A percentile compares a stretch with the other conserved stretches of the same genome.
phyloP scores from a whole-genome alignment of 2,329 filamentous ascomycete genomes.

The Aaosphaeria arxii region DNA sequence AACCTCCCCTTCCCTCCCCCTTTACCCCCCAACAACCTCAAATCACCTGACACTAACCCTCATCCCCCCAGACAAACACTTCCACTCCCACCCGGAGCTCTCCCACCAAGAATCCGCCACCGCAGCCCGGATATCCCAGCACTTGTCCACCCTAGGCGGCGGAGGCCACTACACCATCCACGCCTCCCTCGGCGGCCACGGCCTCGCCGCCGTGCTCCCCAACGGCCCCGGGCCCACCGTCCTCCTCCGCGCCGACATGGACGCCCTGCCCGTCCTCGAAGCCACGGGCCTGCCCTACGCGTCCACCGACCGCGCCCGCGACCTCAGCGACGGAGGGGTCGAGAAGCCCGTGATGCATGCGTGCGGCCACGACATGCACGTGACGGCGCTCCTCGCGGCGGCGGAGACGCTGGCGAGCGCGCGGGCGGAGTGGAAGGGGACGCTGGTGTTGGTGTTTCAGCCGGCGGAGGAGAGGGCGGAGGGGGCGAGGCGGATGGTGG shows the following conservation, averaged over 20 bases:
- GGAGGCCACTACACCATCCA: conserved; percentile 43
- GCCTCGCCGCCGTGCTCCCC: conserved; percentile 54
- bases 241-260: conserved; percentile 61
- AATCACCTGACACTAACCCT: conserved; percentile 2
- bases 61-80: conserved; percentile 25
- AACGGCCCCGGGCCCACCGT: conserved; percentile 57
- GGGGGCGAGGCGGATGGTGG: conserved; percentile 63
- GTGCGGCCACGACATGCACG: conserved; percentile 63
- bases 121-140: conserved; percentile 24
- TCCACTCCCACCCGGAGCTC: conserved; percentile 34
- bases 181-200: conserved; percentile 56
- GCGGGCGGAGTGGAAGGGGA: conserved; percentile 57
- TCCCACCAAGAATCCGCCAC: conserved; percentile 35
- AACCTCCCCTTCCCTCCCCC: not conserved
- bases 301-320: conserved; percentile 45
- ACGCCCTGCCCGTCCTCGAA: conserved; percentile 59
- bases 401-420: conserved; percentile 48
- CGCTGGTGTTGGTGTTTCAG: conserved; percentile 63
- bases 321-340: conserved; percentile 41
- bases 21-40: conserved; percentile 3
- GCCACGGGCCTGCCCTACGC: conserved; percentile 55
- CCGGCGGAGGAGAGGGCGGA: conserved; percentile 63
- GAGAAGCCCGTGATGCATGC: conserved; percentile 64
- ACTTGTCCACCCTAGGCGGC: conserved; percentile 18
- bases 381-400: conserved; percentile 56